Evolutionary conservation across 2,329 filamentous ascomycete species (phyloP).

Genomic region (Byssochlamys sp.): DNA sequence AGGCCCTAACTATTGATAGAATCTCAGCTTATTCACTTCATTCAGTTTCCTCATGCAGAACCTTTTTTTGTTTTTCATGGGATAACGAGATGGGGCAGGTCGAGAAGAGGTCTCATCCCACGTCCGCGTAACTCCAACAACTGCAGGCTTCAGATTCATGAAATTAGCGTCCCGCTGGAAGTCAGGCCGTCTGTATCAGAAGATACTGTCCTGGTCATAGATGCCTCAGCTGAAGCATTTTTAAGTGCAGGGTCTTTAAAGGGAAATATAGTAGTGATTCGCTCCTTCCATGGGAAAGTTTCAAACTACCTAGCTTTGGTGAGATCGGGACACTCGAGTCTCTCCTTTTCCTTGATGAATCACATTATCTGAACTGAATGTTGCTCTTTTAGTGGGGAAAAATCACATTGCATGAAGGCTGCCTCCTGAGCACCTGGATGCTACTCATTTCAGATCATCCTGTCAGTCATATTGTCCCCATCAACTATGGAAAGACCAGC

Average conservation of each 20-base stretch:
- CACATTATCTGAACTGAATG: too few species aligned
- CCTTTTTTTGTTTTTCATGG: conserved; percentile 11
- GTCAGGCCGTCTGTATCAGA: conserved; percentile 11
- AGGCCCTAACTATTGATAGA: conserved; percentile 11
- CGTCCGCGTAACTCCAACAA: conserved; percentile 15
- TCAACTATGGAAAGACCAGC: too few species aligned
- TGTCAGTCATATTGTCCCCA: too few species aligned
- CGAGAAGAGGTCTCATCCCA: neutral
- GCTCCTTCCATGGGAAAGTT: conserved; percentile 16
- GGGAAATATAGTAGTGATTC: conserved; percentile 21
- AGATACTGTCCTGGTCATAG: conserved; percentile 20
- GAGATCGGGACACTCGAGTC: too few species aligned
- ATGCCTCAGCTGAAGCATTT: conserved; percentile 13
- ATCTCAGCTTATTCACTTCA: conserved; percentile 19
- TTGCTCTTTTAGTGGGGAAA: too few species aligned
- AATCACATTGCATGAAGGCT: too few species aligned
- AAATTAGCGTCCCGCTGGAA: conserved; percentile 21
- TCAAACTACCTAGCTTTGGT: too few species aligned
- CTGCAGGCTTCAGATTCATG: conserved; percentile 17
- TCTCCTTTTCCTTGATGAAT: too few species aligned
- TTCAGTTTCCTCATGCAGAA: conserved; percentile 13
- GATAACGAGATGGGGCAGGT: conserved; percentile 13
- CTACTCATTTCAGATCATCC: too few species aligned
- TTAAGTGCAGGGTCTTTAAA: conserved; percentile 15
- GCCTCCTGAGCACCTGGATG: too few species aligned